phyloP scores from a whole-genome alignment of 192 early-diverging fungal species.

The Coemansia sp. region DNA sequence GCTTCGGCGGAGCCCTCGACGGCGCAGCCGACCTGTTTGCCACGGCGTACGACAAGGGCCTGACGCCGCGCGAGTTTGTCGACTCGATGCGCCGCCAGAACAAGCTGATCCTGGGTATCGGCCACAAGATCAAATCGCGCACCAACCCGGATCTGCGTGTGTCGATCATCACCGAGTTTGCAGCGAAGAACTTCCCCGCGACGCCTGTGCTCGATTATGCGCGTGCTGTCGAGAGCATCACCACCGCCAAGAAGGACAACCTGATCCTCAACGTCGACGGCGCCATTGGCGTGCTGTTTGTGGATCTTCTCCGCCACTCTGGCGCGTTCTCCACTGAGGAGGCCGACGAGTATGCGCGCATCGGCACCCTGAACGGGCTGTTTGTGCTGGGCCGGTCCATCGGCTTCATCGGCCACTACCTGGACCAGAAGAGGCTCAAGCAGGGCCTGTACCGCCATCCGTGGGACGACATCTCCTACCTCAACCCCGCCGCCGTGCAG shows the following conservation, averaged over 20 bases:
- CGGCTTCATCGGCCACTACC: conserved; percentile 97
- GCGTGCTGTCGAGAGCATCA: conserved; percentile 89
- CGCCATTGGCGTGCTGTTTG: conserved; percentile 92
- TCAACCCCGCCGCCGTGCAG: conserved; percentile 53
- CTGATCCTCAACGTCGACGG: conserved; percentile 95
- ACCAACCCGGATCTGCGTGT: conserved; percentile 99
- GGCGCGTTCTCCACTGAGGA: conserved; percentile 93
- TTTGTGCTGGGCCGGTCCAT: conserved; percentile 94
- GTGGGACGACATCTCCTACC: conserved; percentile 95
- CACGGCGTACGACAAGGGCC: conserved; percentile 87
- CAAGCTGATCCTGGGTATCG: conserved; percentile 98
- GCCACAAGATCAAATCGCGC: conserved; percentile 99
- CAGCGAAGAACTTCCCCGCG: conserved; percentile 80
- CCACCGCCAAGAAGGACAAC: conserved; percentile 98
- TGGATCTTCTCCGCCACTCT: conserved; percentile 89
- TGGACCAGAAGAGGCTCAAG: conserved; percentile 98
- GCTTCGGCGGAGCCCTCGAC: conserved; percentile 97
- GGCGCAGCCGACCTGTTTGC: conserved; percentile 94
- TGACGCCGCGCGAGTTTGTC: conserved; percentile 93
- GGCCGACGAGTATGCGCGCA: conserved; percentile 93
- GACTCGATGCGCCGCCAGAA: conserved; percentile 91
- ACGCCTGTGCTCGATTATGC: conserved; percentile 93
- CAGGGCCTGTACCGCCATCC: conserved; percentile 98
- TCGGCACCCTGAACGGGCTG: conserved; percentile 94
- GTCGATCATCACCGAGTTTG: conserved; percentile 91